These are phyloP conservation scores for Ophiostoma triangulosporum DNA, from an alignment of 2,329 filamentous ascomycete genomes.

Conservation along the genomic window DNA sequence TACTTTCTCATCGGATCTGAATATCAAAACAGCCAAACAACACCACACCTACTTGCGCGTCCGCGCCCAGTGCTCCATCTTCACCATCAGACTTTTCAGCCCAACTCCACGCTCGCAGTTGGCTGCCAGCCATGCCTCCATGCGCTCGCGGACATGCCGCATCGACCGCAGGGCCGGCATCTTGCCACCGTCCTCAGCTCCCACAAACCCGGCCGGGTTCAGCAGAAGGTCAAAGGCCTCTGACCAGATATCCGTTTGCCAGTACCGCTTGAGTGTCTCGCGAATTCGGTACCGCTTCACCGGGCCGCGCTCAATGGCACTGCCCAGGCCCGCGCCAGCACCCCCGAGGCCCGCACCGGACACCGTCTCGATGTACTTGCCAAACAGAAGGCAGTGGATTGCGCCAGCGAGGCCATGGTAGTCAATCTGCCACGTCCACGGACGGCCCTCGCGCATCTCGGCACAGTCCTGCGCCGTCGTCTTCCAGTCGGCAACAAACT, in stretches of 20 bases:
- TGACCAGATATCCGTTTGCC: conserved; percentile 85
- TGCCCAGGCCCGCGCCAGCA: not conserved
- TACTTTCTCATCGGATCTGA: no score
- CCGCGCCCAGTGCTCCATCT: conserved; percentile 40
- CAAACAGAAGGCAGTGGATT: conserved; percentile 80
- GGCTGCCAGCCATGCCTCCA: conserved; percentile 70
- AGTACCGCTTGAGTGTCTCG: conserved; percentile 83
- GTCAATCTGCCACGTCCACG: conserved; percentile 97
- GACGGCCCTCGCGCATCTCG: conserved; percentile 85
- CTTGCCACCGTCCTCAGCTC: conserved; percentile 39
- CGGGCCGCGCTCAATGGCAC: conserved; percentile 29
- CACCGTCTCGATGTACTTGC: conserved; percentile 81
- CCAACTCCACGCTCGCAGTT: conserved; percentile 73
- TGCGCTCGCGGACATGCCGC: conserved; percentile 53
- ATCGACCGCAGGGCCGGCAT: conserved; percentile 65
- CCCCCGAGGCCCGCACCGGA: conserved; percentile 35
- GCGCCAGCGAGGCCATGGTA: conserved; percentile 86
- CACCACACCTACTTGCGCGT: conserved; percentile 19
- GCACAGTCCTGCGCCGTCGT: conserved; percentile 76
- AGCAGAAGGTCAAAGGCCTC: conserved; percentile 74
- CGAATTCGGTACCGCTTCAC: conserved; percentile 62
- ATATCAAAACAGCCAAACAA: no score
- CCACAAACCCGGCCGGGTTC: conserved; percentile 59
- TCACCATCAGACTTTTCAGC: conserved; percentile 55
- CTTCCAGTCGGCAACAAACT: conserved; percentile 94